Conservation (phyloP, 768 basidiomycete species). For the Trametes gibbosa region DNA sequence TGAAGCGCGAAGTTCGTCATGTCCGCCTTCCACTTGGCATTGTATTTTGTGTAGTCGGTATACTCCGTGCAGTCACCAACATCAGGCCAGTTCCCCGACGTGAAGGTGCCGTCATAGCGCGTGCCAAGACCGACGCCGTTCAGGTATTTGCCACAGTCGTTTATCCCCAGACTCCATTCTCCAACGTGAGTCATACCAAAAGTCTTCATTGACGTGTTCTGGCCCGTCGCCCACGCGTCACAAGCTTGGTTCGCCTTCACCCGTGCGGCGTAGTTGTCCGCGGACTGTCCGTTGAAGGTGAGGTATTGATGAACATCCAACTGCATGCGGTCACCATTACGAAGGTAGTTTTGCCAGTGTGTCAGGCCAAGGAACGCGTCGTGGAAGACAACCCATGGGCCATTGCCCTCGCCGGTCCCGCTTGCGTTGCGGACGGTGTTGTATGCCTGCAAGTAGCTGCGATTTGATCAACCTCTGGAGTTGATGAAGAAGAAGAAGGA, state of each 20-base stretch:
- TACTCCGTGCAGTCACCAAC: slow-evolving; percentile 67
- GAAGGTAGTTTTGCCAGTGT: slow-evolving; percentile 70
- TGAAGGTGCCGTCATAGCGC: slow-evolving; percentile 87
- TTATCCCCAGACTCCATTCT: slow-evolving; percentile 87
- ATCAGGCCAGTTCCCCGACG: slow-evolving; percentile 32
- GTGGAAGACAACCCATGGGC: slow-evolving; percentile 82
- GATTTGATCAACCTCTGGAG: background rate
- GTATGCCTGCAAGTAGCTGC: slow-evolving; percentile 84
- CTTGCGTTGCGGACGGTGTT: slow-evolving; percentile 73
- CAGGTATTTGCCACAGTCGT: slow-evolving; percentile 75
- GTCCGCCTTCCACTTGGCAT: slow-evolving; percentile 53
- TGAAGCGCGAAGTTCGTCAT: slow-evolving; percentile 73
- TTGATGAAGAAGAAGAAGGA: background rate
- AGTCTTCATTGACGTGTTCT: slow-evolving; percentile 74
- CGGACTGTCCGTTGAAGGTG: slow-evolving; percentile 63
- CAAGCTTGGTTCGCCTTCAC: slow-evolving; percentile 56
- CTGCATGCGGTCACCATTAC: slow-evolving; percentile 76
- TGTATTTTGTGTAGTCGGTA: slow-evolving; percentile 74
- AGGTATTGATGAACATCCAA: slow-evolving; percentile 89
- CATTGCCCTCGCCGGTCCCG: slow-evolving; percentile 80
- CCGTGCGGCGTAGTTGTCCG: slow-evolving; percentile 54
- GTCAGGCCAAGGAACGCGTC: slow-evolving; percentile 75
- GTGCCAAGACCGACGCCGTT: slow-evolving; percentile 77
- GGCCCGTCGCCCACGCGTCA: slow-evolving; percentile 59
- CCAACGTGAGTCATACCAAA: slow-evolving; percentile 85